Evolutionary conservation across 768 basidiomycete genomes (phyloP), one percentile per base, ranked within the genome.

Genomic region (Phanerochaete sordida): DNA sequence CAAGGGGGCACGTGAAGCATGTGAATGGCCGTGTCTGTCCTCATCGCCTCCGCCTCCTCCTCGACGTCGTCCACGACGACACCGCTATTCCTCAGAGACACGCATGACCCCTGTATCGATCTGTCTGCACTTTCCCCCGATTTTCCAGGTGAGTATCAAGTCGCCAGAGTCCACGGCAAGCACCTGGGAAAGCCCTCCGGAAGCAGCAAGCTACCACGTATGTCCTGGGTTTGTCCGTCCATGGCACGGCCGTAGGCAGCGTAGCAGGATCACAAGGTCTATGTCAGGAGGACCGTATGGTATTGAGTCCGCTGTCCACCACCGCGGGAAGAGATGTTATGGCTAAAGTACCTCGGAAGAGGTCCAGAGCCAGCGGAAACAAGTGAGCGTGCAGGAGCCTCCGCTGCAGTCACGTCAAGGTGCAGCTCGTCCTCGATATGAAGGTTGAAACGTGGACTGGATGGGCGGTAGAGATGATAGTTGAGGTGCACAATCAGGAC

Each of bases 141-240:
- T 33, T 52, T 35, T 52, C 30, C 28, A 4, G 5, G 51, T 13
- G 33, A 35, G 33, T 6, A 13, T 35, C 7, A 6, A 35, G 8
- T 23, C 8, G 33, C 39, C 26, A 12, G 15, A 23, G 33, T 44
- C 15, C 39, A 24, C 37, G 5, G 35, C 12, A 16, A 54, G 39
- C 21, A 24, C 54, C 28, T 26, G 37, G 13, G 48, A 50, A 31
- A 26, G 19, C 48, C 8, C 23, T 31, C 23, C 21, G 57, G 57
- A 48, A 57, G n/a, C n/a, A n/a, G n/a, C n/a, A n/a, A n/a, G 45
- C n/a, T 43, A 43, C 44, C 56, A 47, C 46, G 48, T 58, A 58
- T 50, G 57, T 39, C 57, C 57, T 58, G 21, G 57, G 47, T 58
- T 59, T 59, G 58, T 59, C 58, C 58, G 58, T 24, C 7, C 26